Evolutionary conservation across 371 early-diverging fungal species (phyloP).

Genomic region (Mortierella sp.): DNA sequence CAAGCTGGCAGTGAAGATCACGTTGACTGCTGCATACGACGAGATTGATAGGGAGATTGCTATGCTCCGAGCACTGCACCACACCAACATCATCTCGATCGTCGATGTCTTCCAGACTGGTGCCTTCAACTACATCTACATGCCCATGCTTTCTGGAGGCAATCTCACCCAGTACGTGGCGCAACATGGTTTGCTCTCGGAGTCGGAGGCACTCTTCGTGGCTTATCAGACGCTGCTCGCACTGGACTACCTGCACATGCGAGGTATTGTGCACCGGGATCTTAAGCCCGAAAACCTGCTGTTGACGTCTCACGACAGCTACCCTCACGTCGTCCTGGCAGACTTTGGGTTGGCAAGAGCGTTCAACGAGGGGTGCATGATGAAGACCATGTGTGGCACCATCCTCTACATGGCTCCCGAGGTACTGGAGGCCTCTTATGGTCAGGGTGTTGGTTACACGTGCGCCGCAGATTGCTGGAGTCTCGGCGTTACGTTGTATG

Average conservation of each 20-base stretch:
- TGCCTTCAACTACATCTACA: conserved; percentile 62
- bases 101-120: conserved; percentile 61
- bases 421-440: conserved; percentile 57
- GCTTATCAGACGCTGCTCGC: conserved; percentile 65
- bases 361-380: conserved; percentile 41
- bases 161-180: conserved; percentile 67
- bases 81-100: conserved; percentile 66
- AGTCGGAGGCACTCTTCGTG: conserved; percentile 62
- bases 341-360: conserved; percentile 76
- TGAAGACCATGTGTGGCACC: conserved; percentile 73
- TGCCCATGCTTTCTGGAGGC: conserved; percentile 66
- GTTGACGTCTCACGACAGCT: conserved; percentile 51
- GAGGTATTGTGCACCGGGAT: conserved; percentile 52
- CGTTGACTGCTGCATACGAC: conserved; percentile 45
- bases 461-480: conserved; percentile 71
- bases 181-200: conserved; percentile 55
- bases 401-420: conserved; percentile 67
- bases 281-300: conserved; percentile 73
- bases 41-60: conserved; percentile 59
- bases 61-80: conserved; percentile 59
- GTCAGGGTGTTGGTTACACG: conserved; percentile 58
- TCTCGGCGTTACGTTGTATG: conserved; percentile 66
- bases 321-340: conserved; percentile 61
- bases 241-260: conserved; percentile 60
- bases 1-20: conserved; percentile 73